These are phyloP conservation scores for Tephrocybe sp. DNA, from an alignment of 768 basidiomycete genomes.

Conservation along the genomic window DNA sequence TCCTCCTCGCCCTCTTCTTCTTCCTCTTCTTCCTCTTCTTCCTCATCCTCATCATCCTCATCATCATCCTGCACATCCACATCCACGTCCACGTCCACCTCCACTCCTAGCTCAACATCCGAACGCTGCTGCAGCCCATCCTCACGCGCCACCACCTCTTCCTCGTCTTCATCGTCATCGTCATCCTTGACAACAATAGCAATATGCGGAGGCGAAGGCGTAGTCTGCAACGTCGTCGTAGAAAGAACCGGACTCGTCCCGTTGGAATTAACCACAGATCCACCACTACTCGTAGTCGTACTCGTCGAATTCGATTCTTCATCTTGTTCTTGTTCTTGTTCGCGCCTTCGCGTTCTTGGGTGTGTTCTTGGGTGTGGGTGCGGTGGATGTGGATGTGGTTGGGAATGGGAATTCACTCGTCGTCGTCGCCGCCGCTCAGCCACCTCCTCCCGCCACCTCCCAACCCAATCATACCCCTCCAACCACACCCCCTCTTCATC, in stretches of 20 bases:
- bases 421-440: too few species aligned
- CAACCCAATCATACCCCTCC: conserved; percentile 70
- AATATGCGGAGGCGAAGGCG: conserved; percentile 67
- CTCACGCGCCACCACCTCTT: too few species aligned
- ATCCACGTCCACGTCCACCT: too few species aligned
- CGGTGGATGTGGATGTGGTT: too few species aligned
- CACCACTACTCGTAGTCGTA: conserved; percentile 28
- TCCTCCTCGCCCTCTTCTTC: too few species aligned
- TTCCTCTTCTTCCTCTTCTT: too few species aligned
- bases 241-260: conserved; percentile 71
- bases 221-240: conserved; percentile 73
- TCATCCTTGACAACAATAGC: conserved; percentile 31
- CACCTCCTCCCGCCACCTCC: conserved; percentile 41
- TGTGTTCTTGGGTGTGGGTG: conserved; percentile 8
- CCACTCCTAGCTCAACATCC: too few species aligned
- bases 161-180: conserved; percentile 11
- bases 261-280: conserved; percentile 35
- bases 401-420: too few species aligned
- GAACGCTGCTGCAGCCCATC: too few species aligned
- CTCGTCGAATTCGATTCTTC: conserved; percentile 45
- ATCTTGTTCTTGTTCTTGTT: too few species aligned
- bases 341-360: conserved; percentile 24
- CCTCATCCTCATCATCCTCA: too few species aligned
- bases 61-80: too few species aligned
- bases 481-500: conserved; percentile 69